Base-by-base conservation (phyloP, 345 rosid species). In the Draba incana region DNA sequence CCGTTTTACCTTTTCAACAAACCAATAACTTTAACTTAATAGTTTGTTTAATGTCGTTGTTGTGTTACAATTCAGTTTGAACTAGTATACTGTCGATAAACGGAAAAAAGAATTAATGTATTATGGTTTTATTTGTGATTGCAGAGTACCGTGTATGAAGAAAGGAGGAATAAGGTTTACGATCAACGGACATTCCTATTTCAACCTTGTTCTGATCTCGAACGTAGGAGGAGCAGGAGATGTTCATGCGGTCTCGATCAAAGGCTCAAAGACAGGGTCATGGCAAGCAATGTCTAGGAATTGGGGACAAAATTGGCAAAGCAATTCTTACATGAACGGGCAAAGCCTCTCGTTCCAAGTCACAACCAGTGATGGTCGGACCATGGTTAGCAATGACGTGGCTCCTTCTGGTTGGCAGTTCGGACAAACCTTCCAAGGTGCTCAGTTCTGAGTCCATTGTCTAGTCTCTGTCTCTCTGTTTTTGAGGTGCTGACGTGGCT, bases 291-390 rank as follows among this genome's bases (percentile, higher is more conserved):
- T 93, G 98, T 93, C 98, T 9, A 81, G 98, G 60, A 93, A 93
- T 44, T 93, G 98, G 98, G 98, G 98, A 10, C 98, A 93, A 72
- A 93, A 93, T 75, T 93, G 98, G 98, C 98, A 93, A 69, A 93
- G 98, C 83, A 93, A 93, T 49, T 79, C 89, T 11, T 81, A 84
- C 73, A 76, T 93, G 35, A 86, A 93, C 41, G 97, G 86, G 39
- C 98, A 90, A 64, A 78, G 85, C 62, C 84, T 93, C 42, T 93
- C 98, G 0, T 88, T 93, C 52, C 97, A 93, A 33, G 95, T 93
- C 44, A 93, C 95, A 27, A 81, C 98, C 4, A 90, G 98, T 39
- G 97, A 93, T 52, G 97, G 98, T 2, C 75, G 77, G 31, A 93
- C 94, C 3, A 42, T 90, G 16, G 82, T 89, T n/a, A 83, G 84